These are phyloP conservation scores for Neostapfia colusana DNA, from an alignment of 176 grass and related monocot genomes.

Conservation along the genomic window DNA sequence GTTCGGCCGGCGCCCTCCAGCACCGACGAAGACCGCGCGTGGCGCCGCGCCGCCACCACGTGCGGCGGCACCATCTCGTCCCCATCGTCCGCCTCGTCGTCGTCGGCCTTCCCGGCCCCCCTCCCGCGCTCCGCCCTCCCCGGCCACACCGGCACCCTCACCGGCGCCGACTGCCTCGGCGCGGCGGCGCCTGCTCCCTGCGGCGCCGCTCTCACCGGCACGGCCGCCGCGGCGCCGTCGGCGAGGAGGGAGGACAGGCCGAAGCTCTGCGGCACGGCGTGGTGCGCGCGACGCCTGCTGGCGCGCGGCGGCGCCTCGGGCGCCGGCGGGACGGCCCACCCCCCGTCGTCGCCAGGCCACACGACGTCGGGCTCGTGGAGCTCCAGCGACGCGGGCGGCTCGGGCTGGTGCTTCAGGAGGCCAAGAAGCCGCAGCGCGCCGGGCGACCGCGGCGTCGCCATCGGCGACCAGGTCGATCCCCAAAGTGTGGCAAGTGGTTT, in stretches of 20 bases:
- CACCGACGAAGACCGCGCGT: slow-evolving; percentile 57
- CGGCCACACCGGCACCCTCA: slow-evolving; percentile 53
- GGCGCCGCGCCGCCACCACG: slow-evolving; percentile 52
- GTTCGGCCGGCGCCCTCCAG: slow-evolving; percentile 60
- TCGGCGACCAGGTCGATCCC: background rate
- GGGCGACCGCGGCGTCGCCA: slow-evolving; percentile 42
- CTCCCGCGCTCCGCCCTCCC: background rate
- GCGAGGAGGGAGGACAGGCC: slow-evolving; percentile 56
- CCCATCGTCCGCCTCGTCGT: slow-evolving; percentile 24
- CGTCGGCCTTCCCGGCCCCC: slow-evolving; percentile 6
- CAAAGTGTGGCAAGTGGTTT: too few relatives aligned
- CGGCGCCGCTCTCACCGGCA: slow-evolving; percentile 12
- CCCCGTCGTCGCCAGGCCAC: slow-evolving; percentile 33
- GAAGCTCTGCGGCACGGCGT: slow-evolving; percentile 50
- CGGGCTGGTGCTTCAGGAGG: slow-evolving; percentile 47
- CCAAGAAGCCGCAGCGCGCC: slow-evolving; percentile 48
- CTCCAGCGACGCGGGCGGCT: slow-evolving; percentile 37
- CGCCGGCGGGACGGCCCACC: background rate
- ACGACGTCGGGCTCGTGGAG: slow-evolving; percentile 61
- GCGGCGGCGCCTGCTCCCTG: background rate
- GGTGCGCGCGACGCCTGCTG: slow-evolving; percentile 27
- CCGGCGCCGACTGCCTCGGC: slow-evolving; percentile 55
- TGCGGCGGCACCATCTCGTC: slow-evolving; percentile 60
- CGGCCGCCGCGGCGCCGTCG: slow-evolving; percentile 6
- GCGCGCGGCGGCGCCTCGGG: background rate